phyloP scores from a whole-genome alignment of 352 stramenopile genomes.

The Pythium insidiosum region DNA sequence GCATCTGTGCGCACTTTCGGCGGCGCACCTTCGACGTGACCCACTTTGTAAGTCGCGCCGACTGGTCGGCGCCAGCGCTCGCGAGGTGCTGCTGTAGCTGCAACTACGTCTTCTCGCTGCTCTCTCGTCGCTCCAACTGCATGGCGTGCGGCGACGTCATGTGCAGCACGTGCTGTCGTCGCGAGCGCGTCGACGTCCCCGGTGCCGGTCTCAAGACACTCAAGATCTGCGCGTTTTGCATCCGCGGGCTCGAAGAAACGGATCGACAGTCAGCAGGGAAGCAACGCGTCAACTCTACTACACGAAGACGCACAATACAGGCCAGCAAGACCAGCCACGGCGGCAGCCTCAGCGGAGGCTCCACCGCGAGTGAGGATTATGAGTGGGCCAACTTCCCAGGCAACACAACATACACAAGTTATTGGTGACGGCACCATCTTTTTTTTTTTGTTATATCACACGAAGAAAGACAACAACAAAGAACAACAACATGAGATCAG shows the following conservation, averaged over 20 bases:
- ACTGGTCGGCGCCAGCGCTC: conserved; percentile 20
- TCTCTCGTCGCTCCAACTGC: conserved; percentile 44
- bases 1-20: conserved; percentile 38
- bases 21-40: conserved; percentile 33
- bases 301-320: background rate
- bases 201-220: conserved; percentile 11
- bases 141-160: conserved; percentile 39
- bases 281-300: too few relatives aligned
- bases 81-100: conserved; percentile 28
- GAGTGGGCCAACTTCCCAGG: too few relatives aligned
- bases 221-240: conserved; percentile 3
- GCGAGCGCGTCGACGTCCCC: conserved; percentile 26
- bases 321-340: too few relatives aligned
- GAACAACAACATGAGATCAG: too few relatives aligned
- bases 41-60: conserved; percentile 33
- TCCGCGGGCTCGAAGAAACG: too few relatives aligned
- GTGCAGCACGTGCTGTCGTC: conserved; percentile 29
- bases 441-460: too few relatives aligned
- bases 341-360: too few relatives aligned
- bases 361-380: too few relatives aligned
- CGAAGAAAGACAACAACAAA: too few relatives aligned
- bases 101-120: conserved; percentile 20
- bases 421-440: too few relatives aligned
- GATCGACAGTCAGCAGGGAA: too few relatives aligned
- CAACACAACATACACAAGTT: too few relatives aligned